phyloP scores from a whole-genome alignment of 345 rosid species.

The Citrus medica region DNA sequence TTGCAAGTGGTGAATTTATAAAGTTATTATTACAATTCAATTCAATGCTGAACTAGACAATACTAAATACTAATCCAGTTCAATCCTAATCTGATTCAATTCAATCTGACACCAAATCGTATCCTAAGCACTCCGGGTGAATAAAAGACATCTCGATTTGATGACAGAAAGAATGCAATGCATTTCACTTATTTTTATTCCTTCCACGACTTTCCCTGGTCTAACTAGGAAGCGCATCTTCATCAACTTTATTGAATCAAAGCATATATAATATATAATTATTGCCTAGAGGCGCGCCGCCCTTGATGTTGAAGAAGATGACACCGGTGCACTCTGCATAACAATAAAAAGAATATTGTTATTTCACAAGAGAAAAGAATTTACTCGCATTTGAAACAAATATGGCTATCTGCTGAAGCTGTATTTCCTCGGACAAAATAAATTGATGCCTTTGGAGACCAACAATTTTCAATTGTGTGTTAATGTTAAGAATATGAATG shows the following conservation, averaged over 20 bases:
- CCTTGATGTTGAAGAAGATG: conserved; percentile 32
- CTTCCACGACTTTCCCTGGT: background rate
- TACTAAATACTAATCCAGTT: too few relatives aligned
- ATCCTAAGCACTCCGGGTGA: too few relatives aligned
- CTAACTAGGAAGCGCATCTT: background rate
- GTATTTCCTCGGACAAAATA: background rate
- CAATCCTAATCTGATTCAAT: too few relatives aligned
- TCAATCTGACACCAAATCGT: too few relatives aligned
- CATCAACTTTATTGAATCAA: background rate
- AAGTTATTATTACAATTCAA: too few relatives aligned
- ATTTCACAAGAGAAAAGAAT: background rate
- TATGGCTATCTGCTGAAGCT: background rate
- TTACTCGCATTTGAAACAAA: background rate
- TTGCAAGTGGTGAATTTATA: too few relatives aligned
- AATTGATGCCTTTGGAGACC: background rate
- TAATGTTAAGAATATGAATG: background rate
- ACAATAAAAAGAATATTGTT: background rate
- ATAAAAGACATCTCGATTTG: too few relatives aligned
- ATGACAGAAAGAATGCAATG: background rate
- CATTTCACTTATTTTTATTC: background rate
- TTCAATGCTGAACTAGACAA: too few relatives aligned
- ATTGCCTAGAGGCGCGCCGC: conserved; percentile 47
- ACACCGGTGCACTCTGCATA: conserved; percentile 49
- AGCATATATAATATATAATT: conserved; percentile 12
- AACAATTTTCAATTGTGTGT: background rate